Evolutionary conservation across 768 basidiomycete species (phyloP), one percentile per base, ranked within the genome.

Genomic region (Boletellus emodensis): DNA sequence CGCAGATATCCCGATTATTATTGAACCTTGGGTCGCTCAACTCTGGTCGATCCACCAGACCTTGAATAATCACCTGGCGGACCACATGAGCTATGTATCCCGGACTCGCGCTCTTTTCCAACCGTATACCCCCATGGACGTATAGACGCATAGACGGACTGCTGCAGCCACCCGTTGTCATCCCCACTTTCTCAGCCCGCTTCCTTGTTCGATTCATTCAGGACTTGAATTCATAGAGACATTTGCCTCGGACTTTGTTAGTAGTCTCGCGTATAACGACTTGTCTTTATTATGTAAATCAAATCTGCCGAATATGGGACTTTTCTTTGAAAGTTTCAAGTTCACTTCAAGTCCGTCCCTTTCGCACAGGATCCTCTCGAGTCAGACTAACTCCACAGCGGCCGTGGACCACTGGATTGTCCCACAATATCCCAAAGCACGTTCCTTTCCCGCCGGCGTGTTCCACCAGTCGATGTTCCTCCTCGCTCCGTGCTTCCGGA

Each of bases 351-450:
- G 30, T 30, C 30, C 24, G 24, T 7, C 24, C 1, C 24, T 26
- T 26, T 26, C 6, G 24, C 24, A 26, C 24, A 26, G 24, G 24
- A 4, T 26, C 24, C 24, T 26, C 24, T 26, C 24, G 24, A 26
- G 24, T 66, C 54, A 6, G 60, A 50, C 24, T 4, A 0, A 0
- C 11, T 30, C 35, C 11, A 26, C 24, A 26, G 24, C 24, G 8
- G 10, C 13, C 15, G 47, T 15, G 34, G 22, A 93, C 65, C 8
- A 75, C 47, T 6, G 78, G 80, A 59, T 89, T 82, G 56, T 89
- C 75, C 82, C 82, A 84, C 65, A 88, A 68, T 48, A 90, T 75
- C 1, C 68, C 81, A 61, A 83, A 80, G 56, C 84, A 81, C 32
- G 82, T 58, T 28, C 60, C 52, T 53, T 74, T 71, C 12, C 79